Evolutionary conservation across 331 rosid genomes (phyloP), one percentile per base, ranked within the genome.

Genomic region (Stylosanthes scabra): DNA sequence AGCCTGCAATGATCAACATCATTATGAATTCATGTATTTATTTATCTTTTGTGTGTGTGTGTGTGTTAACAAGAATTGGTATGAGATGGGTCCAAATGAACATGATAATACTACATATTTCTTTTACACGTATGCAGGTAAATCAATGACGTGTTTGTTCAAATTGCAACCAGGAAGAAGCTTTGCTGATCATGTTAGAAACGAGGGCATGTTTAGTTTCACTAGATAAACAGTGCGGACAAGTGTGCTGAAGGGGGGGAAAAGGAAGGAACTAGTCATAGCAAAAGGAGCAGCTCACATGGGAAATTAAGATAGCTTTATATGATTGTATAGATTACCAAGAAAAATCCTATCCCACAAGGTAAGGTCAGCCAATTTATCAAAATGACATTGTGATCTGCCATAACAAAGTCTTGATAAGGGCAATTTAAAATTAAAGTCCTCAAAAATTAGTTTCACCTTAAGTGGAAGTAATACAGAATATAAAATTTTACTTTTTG

Each of bases 1-100:
- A 49, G 93, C 97, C 96, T 94, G 80, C 39, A 68, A 64, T 44
- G 63, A 81, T 68, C 76, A 64, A 59, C 56, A 64, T 70, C 13
- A 20, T 20, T 20, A 20, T 20, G 25, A 20, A 20, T 20, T 20
- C 25, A 20, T 20, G 25, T 20, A 20, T 20, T 20, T 20, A 20
- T 20, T 20, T 20, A 20, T 20, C 25, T 20, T 20, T 20, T 20
- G 25, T 20, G 25, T 20, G 25, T 20, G 25, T 20, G 25, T 20
- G 25, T 20, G 25, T 20, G 25, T 20, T 20, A 20, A 20, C 14
- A 51, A 16, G 59, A 70, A 59, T 41, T 52, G 27, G 34, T 7
- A 3, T 11, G 47, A 55, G 44, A 5, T 51, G 11, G 42, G 31
- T 70, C 5, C 34, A 74, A 41, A 11, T 42, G 52, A 51, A 45